Evolutionary conservation across 176 grass and related monocot species (phyloP).

Genomic region (Ampelocalamus luodianensis): DNA sequence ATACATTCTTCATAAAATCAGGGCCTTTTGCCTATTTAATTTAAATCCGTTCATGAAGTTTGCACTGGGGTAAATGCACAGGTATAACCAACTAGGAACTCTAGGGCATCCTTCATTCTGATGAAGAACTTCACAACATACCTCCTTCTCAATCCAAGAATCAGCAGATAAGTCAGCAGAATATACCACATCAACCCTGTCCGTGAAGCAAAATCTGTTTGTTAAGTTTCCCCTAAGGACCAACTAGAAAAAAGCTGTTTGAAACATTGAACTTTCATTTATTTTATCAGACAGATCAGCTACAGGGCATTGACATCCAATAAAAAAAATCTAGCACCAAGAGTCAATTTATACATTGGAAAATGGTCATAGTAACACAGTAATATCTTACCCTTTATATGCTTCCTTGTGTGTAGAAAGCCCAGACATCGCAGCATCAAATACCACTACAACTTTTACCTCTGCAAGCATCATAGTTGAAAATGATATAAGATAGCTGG

Average conservation of each 20-base stretch:
- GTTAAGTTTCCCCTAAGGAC: slow-evolving; percentile 3
- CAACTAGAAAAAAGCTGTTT: background rate
- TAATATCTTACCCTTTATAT: slow-evolving; percentile 72
- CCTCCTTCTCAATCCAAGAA: slow-evolving; percentile 94
- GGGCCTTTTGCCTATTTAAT: background rate
- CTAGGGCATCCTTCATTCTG: slow-evolving; percentile 20
- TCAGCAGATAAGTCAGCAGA: slow-evolving; percentile 69
- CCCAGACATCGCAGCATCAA: slow-evolving; percentile 81
- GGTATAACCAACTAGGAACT: slow-evolving; percentile 22
- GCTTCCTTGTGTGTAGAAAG: slow-evolving; percentile 72
- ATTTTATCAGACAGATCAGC: background rate
- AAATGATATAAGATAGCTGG: slow-evolving; percentile 34
- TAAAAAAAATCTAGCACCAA: slow-evolving; percentile 7
- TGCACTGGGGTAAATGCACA: background rate
- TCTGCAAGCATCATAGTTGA: slow-evolving; percentile 57
- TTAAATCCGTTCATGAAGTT: background rate
- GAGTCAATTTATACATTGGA: background rate
- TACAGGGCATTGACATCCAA: slow-evolving; percentile 9
- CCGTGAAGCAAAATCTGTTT: slow-evolving; percentile 37
- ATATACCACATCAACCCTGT: slow-evolving; percentile 94
- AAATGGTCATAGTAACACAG: slow-evolving; percentile 15
- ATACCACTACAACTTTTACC: slow-evolving; percentile 93
- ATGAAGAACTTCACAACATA: slow-evolving; percentile 44
- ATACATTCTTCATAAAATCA: slow-evolving; percentile 22
- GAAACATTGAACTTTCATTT: slow-evolving; percentile 16